Base-by-base conservation (phyloP, 2,329 filamentous ascomycete species). In the Microsporum canis region DNA sequence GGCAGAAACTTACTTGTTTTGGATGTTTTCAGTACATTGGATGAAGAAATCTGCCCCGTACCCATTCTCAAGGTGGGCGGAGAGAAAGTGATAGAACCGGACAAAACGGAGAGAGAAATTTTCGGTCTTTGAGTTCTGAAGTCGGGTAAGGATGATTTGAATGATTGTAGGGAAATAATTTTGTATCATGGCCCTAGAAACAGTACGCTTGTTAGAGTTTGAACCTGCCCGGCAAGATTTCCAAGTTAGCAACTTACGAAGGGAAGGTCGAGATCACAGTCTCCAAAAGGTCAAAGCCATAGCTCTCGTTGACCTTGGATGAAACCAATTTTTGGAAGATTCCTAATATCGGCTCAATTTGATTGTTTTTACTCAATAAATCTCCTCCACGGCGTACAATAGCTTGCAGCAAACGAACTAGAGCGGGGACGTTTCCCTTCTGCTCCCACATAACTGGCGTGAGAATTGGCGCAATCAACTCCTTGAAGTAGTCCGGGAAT, bases 31-130 rank as follows among this genome's bases (percentile, higher is more conserved):
- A n/a, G 89, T 86, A 65, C 90, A 83, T 66, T 82, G 82, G 75
- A 96, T 88, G 77, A 96, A 94, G 77, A 90, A 96, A 75, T 99
- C 94, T 5, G 91, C 84, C 56, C 92, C 94, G 62, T 94, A 84
- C n/a, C 91, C 90, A 66, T 84, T 84, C 65, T 94, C 87, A 38
- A 88, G 84, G 64, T 81, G 82, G 17, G 91, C 89, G 34, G 89
- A 89, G 60, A 97, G 83, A 65, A 96, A 85, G 74, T 99, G 92
- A 73, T 95, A 99, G 79, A 99, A 95, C 38, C 91, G 87, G 60
- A 91, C 88, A 72, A 99, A 96, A 59, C 91, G 87, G 60, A 89
- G 78, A 68, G 91, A 88, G 74, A 95, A 88, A 55, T 85, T 88
- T 68, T 97, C 92, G 0, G 91, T 86, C 76, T 82, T 94, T 75